phyloP scores from a whole-genome alignment of 345 rosid genomes.

The Populus tremula region DNA sequence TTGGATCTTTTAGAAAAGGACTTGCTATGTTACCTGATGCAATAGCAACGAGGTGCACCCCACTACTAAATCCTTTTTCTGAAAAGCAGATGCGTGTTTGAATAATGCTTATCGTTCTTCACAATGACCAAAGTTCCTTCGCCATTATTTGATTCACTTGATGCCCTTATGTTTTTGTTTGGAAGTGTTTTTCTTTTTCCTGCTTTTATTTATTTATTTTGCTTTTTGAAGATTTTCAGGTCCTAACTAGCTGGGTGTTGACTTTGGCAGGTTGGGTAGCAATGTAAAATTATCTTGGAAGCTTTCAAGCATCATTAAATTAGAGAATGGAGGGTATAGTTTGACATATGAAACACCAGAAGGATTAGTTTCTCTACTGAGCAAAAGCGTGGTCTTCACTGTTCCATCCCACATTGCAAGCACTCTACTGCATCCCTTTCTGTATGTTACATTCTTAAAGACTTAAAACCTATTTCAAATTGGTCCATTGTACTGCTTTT shows the following conservation, averaged over 20 bases:
- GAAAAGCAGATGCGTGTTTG: not conserved
- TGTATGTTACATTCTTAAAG: slow-evolving; percentile 43
- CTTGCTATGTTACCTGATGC: slow-evolving; percentile 86
- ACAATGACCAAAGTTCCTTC: not conserved
- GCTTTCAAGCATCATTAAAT: slow-evolving; percentile 60
- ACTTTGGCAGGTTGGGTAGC: slow-evolving; percentile 66
- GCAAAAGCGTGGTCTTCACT: slow-evolving; percentile 76
- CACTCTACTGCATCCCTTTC: slow-evolving; percentile 62
- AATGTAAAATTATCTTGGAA: slow-evolving; percentile 83
- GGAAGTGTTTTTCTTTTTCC: not conserved
- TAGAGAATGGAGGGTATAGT: slow-evolving; percentile 53
- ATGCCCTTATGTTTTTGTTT: not conserved
- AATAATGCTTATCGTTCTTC: not conserved
- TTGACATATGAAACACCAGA: slow-evolving; percentile 89
- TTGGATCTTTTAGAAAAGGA: slow-evolving; percentile 89
- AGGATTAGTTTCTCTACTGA: slow-evolving; percentile 63
- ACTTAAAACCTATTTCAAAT: not conserved
- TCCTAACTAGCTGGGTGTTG: slow-evolving; percentile 9
- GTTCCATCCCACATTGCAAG: slow-evolving; percentile 85
- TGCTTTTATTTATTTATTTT: not conserved
- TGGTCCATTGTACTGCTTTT: not conserved
- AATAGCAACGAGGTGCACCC: slow-evolving; percentile 65
- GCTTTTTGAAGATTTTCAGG: slow-evolving; percentile 13
- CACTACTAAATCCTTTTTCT: not conserved
- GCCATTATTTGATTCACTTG: not conserved